Evolutionary conservation across 164 flowering plant species (phyloP).

Genomic region (Houttuynia cordata): DNA sequence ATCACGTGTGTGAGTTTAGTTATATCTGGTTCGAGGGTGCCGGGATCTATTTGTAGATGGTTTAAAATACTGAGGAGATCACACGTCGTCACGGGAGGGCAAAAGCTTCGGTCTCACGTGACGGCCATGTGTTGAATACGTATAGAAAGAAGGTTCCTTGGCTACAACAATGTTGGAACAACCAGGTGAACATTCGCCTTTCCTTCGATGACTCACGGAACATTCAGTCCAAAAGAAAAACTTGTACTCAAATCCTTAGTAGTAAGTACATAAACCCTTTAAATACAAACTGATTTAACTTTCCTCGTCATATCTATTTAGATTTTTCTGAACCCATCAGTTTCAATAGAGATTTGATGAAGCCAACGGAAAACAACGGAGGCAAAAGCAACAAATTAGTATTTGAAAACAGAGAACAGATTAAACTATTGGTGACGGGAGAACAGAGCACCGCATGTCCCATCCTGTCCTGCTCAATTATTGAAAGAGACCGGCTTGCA

Average conservation of each 20-base stretch:
- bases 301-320: too few relatives aligned
- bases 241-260: too few relatives aligned
- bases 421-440: background rate
- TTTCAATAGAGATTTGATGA: too few relatives aligned
- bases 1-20: background rate
- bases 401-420: background rate
- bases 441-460: background rate
- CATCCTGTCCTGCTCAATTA: background rate
- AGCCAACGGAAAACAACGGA: background rate
- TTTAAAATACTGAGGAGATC: background rate
- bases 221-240: too few relatives aligned
- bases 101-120: background rate
- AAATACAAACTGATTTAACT: too few relatives aligned
- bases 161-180: background rate
- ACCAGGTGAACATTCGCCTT: background rate
- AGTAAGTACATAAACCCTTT: too few relatives aligned
- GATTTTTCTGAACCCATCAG: background rate
- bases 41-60: too few relatives aligned
- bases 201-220: too few relatives aligned
- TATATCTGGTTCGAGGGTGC: too few relatives aligned
- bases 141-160: background rate
- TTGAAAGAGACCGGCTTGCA: too few relatives aligned
- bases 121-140: too few relatives aligned
- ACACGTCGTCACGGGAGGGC: background rate
- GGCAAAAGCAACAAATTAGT: background rate